Evolutionary conservation across 805 yeast species (phyloP), one percentile per base, ranked within the genome.

Genomic region (Saccharomyces paradoxus): DNA sequence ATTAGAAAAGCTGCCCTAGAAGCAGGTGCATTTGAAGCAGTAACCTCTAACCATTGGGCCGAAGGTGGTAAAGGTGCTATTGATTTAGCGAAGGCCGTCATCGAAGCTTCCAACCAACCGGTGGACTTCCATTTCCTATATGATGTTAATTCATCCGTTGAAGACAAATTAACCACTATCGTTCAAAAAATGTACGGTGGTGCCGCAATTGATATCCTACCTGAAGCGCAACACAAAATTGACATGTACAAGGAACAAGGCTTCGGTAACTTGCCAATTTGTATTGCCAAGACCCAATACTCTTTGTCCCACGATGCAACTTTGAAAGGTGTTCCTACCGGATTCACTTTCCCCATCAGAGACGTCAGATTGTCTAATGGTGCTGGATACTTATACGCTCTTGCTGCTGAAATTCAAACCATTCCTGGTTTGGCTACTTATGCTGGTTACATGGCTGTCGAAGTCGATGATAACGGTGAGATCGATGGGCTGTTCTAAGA

Each of bases 351-450:
- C 75, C 95, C 95, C 55, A 83, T 87, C 62, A 79, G 92, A 74
- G 95, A 87, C 62, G 83, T 87, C 55, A 80, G 88, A 68, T 84
- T 85, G 17, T 81, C 87, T 22, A 79, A 84, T 61, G 95, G 95
- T 72, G 94, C 94, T 41, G 94, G 94, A 4, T 87, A 87, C 71
- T 77, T 87, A 70, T 87, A 86, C 66, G 94, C 92, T 4, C 76
- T 87, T 63, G 94, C 95, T 4, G 94, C 89, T 53, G 91, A 86
- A 70, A 87, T 87, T 65, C 88, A 84, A 76, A 87, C 95, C 48
- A 87, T 87, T 64, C 95, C 95, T 29, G 94, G 95, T 56, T 77
- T 87, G 68, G 88, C 94, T 55, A 87, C 95, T 3, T 87, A 86
- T 67, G 83, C 88, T 69, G 94, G 95, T 46, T 87, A 83, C 73